A percentile compares a stretch with the other conserved stretches of the same genome.
phyloP scores from a whole-genome alignment of 2,329 filamentous ascomycete species.

The Colletotrichum eremochloae region DNA sequence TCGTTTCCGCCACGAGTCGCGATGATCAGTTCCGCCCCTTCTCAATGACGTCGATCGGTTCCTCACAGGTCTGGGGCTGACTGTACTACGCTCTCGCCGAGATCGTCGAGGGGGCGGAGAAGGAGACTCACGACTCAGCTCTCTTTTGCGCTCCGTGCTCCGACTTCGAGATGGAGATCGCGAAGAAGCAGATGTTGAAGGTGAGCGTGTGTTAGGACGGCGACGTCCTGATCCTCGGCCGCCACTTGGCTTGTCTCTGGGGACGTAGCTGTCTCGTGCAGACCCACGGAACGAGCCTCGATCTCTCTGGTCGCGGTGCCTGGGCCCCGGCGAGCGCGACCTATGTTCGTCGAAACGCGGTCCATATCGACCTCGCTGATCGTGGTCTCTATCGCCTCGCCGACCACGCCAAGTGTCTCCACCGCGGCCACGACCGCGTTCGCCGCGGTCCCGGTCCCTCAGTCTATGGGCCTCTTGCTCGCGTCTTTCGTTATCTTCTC shows the following conservation, averaged over 20 bases:
- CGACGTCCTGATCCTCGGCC: slow-evolving; percentile 58
- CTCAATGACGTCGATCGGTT: slow-evolving; percentile 58
- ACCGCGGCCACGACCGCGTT: slow-evolving; percentile 64
- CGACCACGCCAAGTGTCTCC: slow-evolving; percentile 68
- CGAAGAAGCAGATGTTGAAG: slow-evolving; percentile 48
- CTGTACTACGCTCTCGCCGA: slow-evolving; percentile 49
- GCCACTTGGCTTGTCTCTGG: slow-evolving; percentile 60
- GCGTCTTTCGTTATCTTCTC: slow-evolving; percentile 78
- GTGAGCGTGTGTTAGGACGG: slow-evolving; percentile 52
- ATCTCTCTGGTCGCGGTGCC: slow-evolving; percentile 59
- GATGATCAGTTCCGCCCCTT: slow-evolving; percentile 45
- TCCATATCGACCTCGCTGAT: slow-evolving; percentile 58
- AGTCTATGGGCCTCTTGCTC: slow-evolving; percentile 78
- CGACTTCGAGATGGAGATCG: slow-evolving; percentile 52
- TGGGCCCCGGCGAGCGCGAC: slow-evolving; percentile 63
- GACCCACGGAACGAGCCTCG: slow-evolving; percentile 54
- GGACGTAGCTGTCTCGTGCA: slow-evolving; percentile 67
- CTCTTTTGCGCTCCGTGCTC: slow-evolving; percentile 47
- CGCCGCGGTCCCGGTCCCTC: slow-evolving; percentile 73
- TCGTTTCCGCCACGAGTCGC: slow-evolving; percentile 42
- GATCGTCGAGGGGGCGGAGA: slow-evolving; percentile 52
- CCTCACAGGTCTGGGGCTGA: slow-evolving; percentile 50
- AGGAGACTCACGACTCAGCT: slow-evolving; percentile 50
- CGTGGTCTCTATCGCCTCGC: slow-evolving; percentile 65
- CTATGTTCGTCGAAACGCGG: slow-evolving; percentile 60